Percentiles rank a stretch among this genome's conserved stretches.
Evolutionary conservation across 2,329 filamentous ascomycete species (phyloP).

Genomic region (Exophiala alcalophila): DNA sequence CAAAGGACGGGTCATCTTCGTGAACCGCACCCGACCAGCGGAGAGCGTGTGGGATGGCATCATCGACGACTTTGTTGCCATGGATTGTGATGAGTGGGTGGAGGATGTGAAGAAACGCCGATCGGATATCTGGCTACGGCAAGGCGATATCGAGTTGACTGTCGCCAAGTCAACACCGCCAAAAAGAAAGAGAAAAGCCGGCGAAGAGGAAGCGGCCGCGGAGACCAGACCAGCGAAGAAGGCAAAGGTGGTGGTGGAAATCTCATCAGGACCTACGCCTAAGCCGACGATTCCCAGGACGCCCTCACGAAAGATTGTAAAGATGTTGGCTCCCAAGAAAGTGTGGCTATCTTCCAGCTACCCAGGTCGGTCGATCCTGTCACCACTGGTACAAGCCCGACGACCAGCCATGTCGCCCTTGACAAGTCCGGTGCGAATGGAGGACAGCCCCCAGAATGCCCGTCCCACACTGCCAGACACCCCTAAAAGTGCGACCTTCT

Average conservation of each 20-base stretch:
- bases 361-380: conserved; percentile 17
- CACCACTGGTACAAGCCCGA: conserved; percentile 21
- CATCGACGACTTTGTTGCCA: conserved; percentile 71
- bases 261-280: conserved; percentile 1
- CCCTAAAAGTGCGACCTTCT: conserved; percentile 16
- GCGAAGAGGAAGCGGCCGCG: conserved; percentile 10
- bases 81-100: conserved; percentile 74
- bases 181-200: conserved; percentile 28
- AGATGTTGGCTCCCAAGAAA: conserved; percentile 2
- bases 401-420: conserved; percentile 23
- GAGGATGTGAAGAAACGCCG: conserved; percentile 59
- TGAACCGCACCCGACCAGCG: conserved; percentile 69
- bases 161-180: conserved; percentile 25
- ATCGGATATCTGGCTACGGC: conserved; percentile 55
- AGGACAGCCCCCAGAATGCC: background rate
- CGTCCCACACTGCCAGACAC: conserved; percentile 2
- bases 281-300: background rate
- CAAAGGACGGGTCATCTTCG: conserved; percentile 65
- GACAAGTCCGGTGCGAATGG: conserved; percentile 17
- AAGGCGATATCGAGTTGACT: conserved; percentile 32
- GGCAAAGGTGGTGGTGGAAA: conserved; percentile 21
- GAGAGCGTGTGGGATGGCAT: conserved; percentile 71
- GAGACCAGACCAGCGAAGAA: conserved; percentile 21
- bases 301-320: conserved; percentile 9
- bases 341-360: conserved; percentile 8